Evolutionary conservation across 192 early-diverging fungal genomes (phyloP).

Genomic region (Helicostylum pulchrum): DNA sequence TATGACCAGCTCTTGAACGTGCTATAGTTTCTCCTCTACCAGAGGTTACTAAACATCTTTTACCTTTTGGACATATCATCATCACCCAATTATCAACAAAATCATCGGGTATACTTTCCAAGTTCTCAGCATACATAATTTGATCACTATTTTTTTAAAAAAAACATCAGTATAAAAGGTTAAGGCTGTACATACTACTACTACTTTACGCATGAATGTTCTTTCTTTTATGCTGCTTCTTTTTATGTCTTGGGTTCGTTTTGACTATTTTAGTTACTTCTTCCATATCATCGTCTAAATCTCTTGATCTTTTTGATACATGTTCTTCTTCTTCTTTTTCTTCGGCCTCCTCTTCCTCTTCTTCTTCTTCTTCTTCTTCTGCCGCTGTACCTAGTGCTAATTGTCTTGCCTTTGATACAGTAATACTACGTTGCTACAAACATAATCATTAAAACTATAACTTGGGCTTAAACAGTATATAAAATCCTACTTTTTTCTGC

Average conservation of each 20-base stretch:
- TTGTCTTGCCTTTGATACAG: slow-evolving; percentile 9
- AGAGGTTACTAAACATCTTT: slow-evolving; percentile 53
- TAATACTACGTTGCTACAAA: neutral
- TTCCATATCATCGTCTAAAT: slow-evolving; percentile 9
- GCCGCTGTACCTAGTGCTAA: neutral
- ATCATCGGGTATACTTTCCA: slow-evolving; percentile 48
- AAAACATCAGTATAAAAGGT: neutral
- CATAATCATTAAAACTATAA: too few species aligned
- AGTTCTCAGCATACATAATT: slow-evolving; percentile 54
- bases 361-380: slow-evolving; percentile 7
- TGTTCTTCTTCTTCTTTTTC: slow-evolving; percentile 2
- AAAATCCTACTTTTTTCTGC: slow-evolving; percentile 14
- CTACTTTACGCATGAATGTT: slow-evolving; percentile 39
- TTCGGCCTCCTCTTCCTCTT: slow-evolving; percentile 2
- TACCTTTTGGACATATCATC: slow-evolving; percentile 53
- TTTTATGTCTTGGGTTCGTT: slow-evolving; percentile 25
- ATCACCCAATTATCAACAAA: slow-evolving; percentile 48
- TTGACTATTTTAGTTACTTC: slow-evolving; percentile 6
- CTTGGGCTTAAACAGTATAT: neutral
- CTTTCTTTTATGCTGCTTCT: slow-evolving; percentile 25
- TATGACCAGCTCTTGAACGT: slow-evolving; percentile 35
- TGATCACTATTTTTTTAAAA: slow-evolving; percentile 44
- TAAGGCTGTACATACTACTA: neutral
- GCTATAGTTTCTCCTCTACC: slow-evolving; percentile 37
- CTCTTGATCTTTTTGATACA: slow-evolving; percentile 1